phyloP scores from a whole-genome alignment of 257 asterid species.

The Hygrophila difformis region DNA sequence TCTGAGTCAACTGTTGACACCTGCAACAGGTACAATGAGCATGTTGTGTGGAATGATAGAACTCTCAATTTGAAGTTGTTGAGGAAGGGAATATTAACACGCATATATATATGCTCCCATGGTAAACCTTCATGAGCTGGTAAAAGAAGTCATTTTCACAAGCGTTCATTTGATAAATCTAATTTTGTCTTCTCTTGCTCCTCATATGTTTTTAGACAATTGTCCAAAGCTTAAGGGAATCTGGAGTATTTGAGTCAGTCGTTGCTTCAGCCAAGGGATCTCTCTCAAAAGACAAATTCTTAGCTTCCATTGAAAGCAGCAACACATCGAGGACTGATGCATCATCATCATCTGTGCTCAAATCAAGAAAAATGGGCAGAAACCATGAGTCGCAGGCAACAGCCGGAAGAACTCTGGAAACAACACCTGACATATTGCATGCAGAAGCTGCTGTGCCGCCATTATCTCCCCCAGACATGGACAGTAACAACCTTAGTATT shows the following conservation, averaged over 20 bases:
- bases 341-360: conserved; percentile 27
- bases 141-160: conserved; percentile 1
- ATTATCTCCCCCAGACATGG: conserved; percentile 59
- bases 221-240: conserved; percentile 82
- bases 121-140: conserved; percentile 37
- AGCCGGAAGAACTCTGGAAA: conserved; percentile 45
- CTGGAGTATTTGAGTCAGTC: conserved; percentile 62
- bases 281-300: conserved; percentile 49
- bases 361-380: conserved; percentile 57
- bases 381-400: conserved; percentile 34
- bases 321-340: conserved; percentile 41
- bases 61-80: conserved; percentile 63
- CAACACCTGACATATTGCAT: conserved; percentile 16
- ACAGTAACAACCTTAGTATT: conserved; percentile 32
- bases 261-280: conserved; percentile 53
- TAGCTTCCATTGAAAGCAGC: conserved; percentile 53
- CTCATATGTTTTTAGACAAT: conserved; percentile 40
- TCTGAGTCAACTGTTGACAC: neutral
- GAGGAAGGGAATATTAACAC: conserved; percentile 87
- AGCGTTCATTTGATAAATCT: neutral
- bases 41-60: conserved; percentile 86
- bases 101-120: conserved; percentile 94
- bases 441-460: conserved; percentile 81
- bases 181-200: neutral
- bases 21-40: conserved; percentile 81